Conservation (phyloP, 257 asterid genomes). For the Striga asiatica region DNA sequence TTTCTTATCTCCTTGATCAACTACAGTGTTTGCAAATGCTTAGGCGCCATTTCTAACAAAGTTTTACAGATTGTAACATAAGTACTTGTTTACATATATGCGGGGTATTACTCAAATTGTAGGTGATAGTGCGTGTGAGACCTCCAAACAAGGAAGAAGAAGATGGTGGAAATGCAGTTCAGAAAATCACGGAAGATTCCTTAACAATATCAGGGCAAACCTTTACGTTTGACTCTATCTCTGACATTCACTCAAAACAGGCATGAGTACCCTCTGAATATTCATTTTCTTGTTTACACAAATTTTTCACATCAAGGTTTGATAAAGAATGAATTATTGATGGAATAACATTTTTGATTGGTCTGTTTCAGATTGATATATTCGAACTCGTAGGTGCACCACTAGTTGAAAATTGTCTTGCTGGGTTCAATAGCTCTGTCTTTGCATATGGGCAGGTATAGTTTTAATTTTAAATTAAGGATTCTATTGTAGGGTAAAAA, state of each 20-base stretch:
- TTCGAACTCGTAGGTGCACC: conserved; percentile 94
- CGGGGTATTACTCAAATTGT: conserved; percentile 9
- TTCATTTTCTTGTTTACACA: neutral
- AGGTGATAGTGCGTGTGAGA: conserved; percentile 88
- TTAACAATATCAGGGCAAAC: conserved; percentile 66
- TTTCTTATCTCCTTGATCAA: neutral
- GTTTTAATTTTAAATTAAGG: conserved; percentile 1
- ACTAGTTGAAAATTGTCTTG: conserved; percentile 83
- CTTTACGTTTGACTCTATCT: conserved; percentile 82
- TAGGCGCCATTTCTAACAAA: neutral
- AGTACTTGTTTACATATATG: conserved; percentile 9
- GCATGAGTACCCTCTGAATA: conserved; percentile 25
- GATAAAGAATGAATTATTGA: neutral
- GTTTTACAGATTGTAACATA: conserved; percentile 7
- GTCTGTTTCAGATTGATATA: conserved; percentile 62
- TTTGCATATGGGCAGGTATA: conserved; percentile 97
- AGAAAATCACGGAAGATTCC: conserved; percentile 57
- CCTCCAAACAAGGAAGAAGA: conserved; percentile 76
- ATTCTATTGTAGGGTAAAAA: neutral
- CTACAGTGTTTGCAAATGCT: neutral
- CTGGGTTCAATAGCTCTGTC: conserved; percentile 97
- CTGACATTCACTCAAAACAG: conserved; percentile 76
- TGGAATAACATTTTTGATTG: conserved; percentile 12
- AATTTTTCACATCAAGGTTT: neutral
- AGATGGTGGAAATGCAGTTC: conserved; percentile 57